A percentile compares a stretch with the other conserved stretches of the same genome.
phyloP scores from a whole-genome alignment of 2,329 filamentous ascomycete species.

The Epichloe uncinata region DNA sequence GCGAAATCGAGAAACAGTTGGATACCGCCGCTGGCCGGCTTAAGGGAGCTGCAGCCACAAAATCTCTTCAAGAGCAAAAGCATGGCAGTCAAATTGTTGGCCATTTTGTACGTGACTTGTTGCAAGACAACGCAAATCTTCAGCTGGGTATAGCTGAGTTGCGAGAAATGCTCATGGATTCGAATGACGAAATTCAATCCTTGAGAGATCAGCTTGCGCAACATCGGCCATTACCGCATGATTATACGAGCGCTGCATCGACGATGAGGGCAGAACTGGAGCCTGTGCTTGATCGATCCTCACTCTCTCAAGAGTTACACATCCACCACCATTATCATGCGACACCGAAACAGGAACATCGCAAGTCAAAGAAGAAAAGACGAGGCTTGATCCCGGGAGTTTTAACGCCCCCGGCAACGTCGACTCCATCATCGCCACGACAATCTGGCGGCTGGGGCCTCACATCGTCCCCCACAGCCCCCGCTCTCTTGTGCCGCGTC shows the following conservation, averaged over 20 bases:
- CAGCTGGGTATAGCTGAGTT: constrained; percentile 87
- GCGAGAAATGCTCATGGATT: constrained; percentile 77
- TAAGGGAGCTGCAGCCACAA: constrained; percentile 65
- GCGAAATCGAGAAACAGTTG: constrained; percentile 70
- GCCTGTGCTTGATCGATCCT: constrained; percentile 24
- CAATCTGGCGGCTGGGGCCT: constrained; percentile 28
- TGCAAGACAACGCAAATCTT: constrained; percentile 89
- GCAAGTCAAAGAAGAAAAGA: constrained; percentile 60
- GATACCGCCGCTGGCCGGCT: constrained; percentile 66
- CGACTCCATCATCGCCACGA: constrained; percentile 19
- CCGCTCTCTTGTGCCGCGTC: constrained; percentile 27
- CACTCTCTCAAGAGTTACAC: constrained; percentile 60
- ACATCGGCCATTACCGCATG: constrained; percentile 52
- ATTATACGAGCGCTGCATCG: constrained; percentile 27
- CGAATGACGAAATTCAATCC: constrained; percentile 85
- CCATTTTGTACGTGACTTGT: constrained; percentile 87
- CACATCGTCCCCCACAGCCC: constrained; percentile 24
- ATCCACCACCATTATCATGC: constrained; percentile 92
- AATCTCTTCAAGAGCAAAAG: constrained; percentile 46
- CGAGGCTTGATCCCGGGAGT: constrained; percentile 47
- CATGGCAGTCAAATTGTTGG: constrained; percentile 63
- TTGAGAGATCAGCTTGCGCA: constrained; percentile 68
- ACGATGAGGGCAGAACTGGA: constrained; percentile 63
- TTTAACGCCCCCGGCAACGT: constrained; percentile 40
- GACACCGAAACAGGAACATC: constrained; percentile 44